These are phyloP conservation scores for Pseudonectria buxi DNA, from an alignment of 2,329 filamentous ascomycete species.

Conservation along the genomic window DNA sequence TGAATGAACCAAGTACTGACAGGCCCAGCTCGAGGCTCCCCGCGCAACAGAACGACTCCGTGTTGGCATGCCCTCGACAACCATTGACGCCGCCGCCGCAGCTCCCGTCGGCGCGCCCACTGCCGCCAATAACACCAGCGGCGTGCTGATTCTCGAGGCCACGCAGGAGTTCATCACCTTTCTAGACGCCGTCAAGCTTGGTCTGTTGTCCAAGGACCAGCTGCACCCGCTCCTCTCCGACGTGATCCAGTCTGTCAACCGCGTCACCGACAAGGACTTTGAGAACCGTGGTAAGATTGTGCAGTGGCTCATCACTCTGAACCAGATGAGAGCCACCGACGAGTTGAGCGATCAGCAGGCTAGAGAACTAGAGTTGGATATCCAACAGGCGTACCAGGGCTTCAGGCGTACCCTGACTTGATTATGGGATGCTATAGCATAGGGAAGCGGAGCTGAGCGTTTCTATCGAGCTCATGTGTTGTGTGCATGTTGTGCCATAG, in stretches of 20 bases:
- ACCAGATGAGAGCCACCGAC: constrained; percentile 95
- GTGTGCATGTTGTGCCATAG: constrained; percentile 3
- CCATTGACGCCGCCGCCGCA: constrained; percentile 50
- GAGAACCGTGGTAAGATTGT: constrained; percentile 95
- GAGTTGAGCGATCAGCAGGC: constrained; percentile 83
- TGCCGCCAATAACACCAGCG: constrained; percentile 43
- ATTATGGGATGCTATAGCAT: constrained; percentile 7
- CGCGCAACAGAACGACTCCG: constrained; percentile 87
- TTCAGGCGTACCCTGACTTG: constrained; percentile 74
- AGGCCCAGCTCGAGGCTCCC: constrained; percentile 75
- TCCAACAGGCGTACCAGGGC: constrained; percentile 88
- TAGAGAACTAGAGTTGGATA: constrained; percentile 84
- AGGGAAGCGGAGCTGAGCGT: too few species aligned
- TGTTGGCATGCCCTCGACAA: constrained; percentile 85
- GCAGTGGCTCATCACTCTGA: constrained; percentile 94
- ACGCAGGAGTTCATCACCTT: constrained; percentile 99
- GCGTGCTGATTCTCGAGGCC: constrained; percentile 73
- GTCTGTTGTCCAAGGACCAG: constrained; percentile 88
- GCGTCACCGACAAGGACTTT: constrained; percentile 92
- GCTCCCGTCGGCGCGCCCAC: constrained; percentile 37
- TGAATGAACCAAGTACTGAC: constrained; percentile 1
- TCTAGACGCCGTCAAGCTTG: constrained; percentile 86
- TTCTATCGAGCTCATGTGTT: neutral
- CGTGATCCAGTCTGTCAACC: constrained; percentile 94
- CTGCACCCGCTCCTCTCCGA: constrained; percentile 92